Conservation (phyloP, 2,329 filamentous ascomycete genomes). For the Metarhizium sp. region DNA sequence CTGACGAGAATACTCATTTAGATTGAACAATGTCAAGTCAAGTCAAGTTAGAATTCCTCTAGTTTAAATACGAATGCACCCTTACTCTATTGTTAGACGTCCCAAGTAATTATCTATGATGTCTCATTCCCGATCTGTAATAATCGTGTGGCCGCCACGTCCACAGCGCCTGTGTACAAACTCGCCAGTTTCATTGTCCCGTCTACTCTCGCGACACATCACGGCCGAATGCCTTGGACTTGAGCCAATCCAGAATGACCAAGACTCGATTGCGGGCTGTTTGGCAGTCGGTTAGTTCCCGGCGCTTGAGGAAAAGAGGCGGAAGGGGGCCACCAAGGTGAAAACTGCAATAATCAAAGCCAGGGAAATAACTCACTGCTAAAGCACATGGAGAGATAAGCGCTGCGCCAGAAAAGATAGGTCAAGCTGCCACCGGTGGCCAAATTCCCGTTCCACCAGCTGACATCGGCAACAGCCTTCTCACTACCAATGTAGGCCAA, state of each 20-base stretch:
- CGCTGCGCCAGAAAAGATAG: slow-evolving; percentile 96
- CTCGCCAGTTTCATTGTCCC: not conserved
- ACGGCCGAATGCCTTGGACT: slow-evolving; percentile 92
- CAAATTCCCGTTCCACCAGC: slow-evolving; percentile 94
- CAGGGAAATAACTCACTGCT: slow-evolving; percentile 63
- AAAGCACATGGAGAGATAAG: slow-evolving; percentile 99
- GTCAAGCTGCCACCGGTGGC: slow-evolving; percentile 89
- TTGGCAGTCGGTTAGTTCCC: slow-evolving; percentile 10
- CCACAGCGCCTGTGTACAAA: not conserved
- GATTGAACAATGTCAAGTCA: no score
- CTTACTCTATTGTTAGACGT: no score
- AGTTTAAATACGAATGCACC: not conserved
- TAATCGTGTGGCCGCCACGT: not conserved
- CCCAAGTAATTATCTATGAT: not conserved
- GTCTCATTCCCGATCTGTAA: not conserved
- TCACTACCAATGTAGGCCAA: slow-evolving; percentile 97
- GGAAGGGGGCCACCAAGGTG: not conserved
- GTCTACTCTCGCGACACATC: slow-evolving; percentile 77
- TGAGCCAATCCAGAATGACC: slow-evolving; percentile 90
- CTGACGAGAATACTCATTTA: no score
- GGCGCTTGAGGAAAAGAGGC: not conserved
- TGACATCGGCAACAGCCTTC: slow-evolving; percentile 93
- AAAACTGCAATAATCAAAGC: not conserved
- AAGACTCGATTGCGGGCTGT: slow-evolving; percentile 87
- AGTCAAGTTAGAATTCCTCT: no score